phyloP scores from a whole-genome alignment of 441 rosid genomes.

The Omphalea diandra region DNA sequence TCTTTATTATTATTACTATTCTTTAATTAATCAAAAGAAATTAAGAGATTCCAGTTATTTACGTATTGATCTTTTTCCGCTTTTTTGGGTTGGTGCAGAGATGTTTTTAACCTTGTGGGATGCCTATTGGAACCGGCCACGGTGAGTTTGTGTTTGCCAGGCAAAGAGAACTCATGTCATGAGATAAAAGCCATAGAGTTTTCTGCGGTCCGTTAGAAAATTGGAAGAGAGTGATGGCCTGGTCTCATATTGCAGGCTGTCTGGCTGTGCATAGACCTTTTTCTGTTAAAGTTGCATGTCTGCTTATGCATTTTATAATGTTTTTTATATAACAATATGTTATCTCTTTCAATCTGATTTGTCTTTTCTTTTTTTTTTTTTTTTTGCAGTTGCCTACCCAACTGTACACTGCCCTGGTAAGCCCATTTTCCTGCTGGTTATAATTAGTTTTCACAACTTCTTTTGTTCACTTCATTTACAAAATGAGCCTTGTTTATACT shows the following conservation, averaged over 20 bases:
- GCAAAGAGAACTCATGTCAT: no score
- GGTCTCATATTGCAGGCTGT: neutral
- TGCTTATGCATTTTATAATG: neutral
- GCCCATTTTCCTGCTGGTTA: conserved; percentile 9
- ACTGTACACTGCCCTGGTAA: conserved; percentile 84
- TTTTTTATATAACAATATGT: neutral
- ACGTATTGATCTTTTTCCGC: no score
- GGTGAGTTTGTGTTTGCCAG: conserved; percentile 43
- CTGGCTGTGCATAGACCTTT: neutral
- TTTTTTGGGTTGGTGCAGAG: conserved; percentile 48
- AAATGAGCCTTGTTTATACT: neutral
- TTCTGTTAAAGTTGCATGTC: neutral
- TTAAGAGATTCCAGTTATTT: no score
- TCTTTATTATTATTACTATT: no score
- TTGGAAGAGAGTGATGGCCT: no score
- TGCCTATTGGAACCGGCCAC: conserved; percentile 92
- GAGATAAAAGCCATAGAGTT: no score
- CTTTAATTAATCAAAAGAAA: no score
- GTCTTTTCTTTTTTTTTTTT: neutral
- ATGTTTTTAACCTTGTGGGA: conserved; percentile 73
- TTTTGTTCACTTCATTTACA: neutral
- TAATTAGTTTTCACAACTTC: neutral
- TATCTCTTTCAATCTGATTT: neutral
- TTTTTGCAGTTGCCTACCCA: conserved; percentile 87
- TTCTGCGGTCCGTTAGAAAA: neutral